Evolutionary conservation across 2,329 filamentous ascomycete species (phyloP).

Genomic region (Thelonectria discophora): DNA sequence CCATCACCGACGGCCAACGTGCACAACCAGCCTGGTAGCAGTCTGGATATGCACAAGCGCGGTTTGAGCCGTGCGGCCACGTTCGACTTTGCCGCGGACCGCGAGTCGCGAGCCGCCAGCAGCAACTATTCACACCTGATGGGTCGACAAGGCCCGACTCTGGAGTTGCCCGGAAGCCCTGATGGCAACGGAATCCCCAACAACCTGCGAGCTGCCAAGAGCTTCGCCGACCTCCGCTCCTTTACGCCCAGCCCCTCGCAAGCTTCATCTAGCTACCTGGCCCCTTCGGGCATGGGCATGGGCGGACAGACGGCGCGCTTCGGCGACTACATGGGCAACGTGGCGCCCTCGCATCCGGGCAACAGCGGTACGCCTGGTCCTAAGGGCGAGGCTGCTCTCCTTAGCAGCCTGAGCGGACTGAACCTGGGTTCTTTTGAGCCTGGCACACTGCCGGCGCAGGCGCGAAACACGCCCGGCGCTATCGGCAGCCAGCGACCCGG

Average conservation of each 20-base stretch:
- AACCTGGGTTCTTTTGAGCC: slow-evolving; percentile 62
- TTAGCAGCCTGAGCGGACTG: slow-evolving; percentile 60
- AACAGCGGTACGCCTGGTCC: slow-evolving; percentile 51
- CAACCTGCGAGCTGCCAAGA: slow-evolving; percentile 92
- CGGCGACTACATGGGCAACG: slow-evolving; percentile 55
- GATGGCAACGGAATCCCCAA: slow-evolving; percentile 70
- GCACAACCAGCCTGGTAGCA: slow-evolving; percentile 69
- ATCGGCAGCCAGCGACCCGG: slow-evolving; percentile 72
- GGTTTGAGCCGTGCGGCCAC: slow-evolving; percentile 94
- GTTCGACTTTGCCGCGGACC: slow-evolving; percentile 89
- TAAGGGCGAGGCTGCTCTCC: slow-evolving; percentile 53
- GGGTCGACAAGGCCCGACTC: slow-evolving; percentile 82
- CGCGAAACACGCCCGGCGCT: slow-evolving; percentile 64
- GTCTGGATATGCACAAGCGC: slow-evolving; percentile 80
- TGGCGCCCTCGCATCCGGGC: slow-evolving; percentile 44
- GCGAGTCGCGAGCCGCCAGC: slow-evolving; percentile 71
- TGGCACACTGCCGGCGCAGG: slow-evolving; percentile 48
- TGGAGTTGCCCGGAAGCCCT: slow-evolving; percentile 86
- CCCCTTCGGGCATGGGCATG: slow-evolving; percentile 62
- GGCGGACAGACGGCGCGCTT: slow-evolving; percentile 52
- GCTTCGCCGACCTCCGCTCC: slow-evolving; percentile 92
- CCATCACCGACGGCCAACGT: slow-evolving; percentile 62
- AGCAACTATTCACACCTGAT: slow-evolving; percentile 77
- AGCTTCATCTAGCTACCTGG: slow-evolving; percentile 77
- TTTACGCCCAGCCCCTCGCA: slow-evolving; percentile 96